Base-by-base conservation (phyloP, 148 eudicot species). In the Simmondsia chinensis region DNA sequence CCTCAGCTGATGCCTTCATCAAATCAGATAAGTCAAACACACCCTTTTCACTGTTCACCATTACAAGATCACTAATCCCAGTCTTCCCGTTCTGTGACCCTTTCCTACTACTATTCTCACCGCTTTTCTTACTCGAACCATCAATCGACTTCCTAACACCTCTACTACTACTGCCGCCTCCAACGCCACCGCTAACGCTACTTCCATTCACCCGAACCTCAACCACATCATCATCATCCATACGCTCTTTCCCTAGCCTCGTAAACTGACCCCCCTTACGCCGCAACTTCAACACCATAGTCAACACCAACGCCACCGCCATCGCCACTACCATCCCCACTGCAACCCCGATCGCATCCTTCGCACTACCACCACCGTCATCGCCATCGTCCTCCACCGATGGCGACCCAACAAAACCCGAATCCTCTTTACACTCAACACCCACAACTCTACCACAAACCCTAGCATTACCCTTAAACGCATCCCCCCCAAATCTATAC, bases 1-100 rank as follows among this genome's bases (percentile, higher is more conserved):
- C 77, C 59, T 82, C 93, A 0, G 93, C 93, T 0, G 82, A 74
- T 2, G 93, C 93, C 72, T 75, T 82, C 93, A 82, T 78, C 61
- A 82, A 55, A 52, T 78, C 93, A 2, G 71, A 75, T 65, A 82
- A 26, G 19, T 86, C 80, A 50, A 82, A 82, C 11, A 46, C n/a
- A 13, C 93, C 86, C 50, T 62, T 78, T 22, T 82, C 86, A 6
- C 63, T 43, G 25, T 78, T 82, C 24, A 82, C 51, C 59, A 82
- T 19, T 9, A 60, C 61, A 6, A 82, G 56, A 39, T 82, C 86
- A 43, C 56, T 58, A 13, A 58, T 54, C 27, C 48, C 65, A 14
- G 56, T 33, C 33, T 54, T 69, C 23, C 65, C 66, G 46, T 20
- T 24, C 4, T 46, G 45, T 0, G 67, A 32, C 5, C 70, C 64